Conservation (phyloP, 495 filamentous ascomycete species). For the Aspergillus nanangensis region DNA sequence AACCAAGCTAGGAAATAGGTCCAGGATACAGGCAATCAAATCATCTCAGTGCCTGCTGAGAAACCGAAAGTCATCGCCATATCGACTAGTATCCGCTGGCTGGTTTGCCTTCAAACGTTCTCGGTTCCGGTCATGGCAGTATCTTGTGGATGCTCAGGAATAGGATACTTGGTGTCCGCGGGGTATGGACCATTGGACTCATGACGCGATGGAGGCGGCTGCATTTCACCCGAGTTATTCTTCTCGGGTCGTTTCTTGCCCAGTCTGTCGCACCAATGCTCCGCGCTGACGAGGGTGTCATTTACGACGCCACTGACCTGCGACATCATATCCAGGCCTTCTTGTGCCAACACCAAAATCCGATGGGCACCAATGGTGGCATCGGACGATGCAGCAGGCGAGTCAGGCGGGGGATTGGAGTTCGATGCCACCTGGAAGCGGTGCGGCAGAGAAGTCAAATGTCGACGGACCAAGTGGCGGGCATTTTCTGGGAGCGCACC, state of each 20-base stretch:
- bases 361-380: constrained; percentile 54
- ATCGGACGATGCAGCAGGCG: constrained; percentile 33
- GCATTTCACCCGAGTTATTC: constrained; percentile 18
- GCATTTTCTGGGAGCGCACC: constrained; percentile 83
- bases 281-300: constrained; percentile 78
- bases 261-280: constrained; percentile 77
- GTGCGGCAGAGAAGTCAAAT: constrained; percentile 73
- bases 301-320: constrained; percentile 79
- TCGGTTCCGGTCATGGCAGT: constrained; percentile 38
- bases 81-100: background rate
- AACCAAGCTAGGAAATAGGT: background rate
- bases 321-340: constrained; percentile 84
- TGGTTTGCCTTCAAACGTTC: constrained; percentile 19
- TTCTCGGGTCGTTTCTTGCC: constrained; percentile 48
- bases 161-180: constrained; percentile 33
- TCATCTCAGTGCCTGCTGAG: constrained; percentile 8
- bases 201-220: constrained; percentile 18
- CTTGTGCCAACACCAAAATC: constrained; percentile 76
- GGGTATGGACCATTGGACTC: constrained; percentile 8
- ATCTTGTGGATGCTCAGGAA: constrained; percentile 24
- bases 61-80: background rate
- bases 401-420: constrained; percentile 37
- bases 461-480: constrained; percentile 66
- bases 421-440: constrained; percentile 60
- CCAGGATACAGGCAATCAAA: background rate